phyloP scores from a whole-genome alignment of 495 filamentous ascomycete genomes.

The Hypomontagnella monticulosa region DNA sequence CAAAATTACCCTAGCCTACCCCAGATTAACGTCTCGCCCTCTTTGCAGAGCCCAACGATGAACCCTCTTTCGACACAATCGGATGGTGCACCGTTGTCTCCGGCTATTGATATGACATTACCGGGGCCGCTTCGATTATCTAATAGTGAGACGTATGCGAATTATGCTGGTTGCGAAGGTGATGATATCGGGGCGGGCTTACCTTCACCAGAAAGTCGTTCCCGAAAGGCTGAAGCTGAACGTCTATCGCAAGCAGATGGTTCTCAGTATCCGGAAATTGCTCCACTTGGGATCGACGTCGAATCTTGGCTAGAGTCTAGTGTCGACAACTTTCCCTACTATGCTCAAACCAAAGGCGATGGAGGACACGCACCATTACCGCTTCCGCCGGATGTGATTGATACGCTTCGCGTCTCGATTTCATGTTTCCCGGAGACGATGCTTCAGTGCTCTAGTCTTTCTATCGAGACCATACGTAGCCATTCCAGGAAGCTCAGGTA shows the following conservation, averaged over 20 bases:
- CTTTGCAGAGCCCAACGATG: constrained; percentile 4
- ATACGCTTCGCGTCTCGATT: constrained; percentile 52
- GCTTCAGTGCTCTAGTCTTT: constrained; percentile 55
- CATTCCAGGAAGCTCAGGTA: constrained; percentile 56
- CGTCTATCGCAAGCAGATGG: constrained; percentile 4
- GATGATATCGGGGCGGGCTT: constrained; percentile 10
- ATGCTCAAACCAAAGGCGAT: constrained; percentile 26
- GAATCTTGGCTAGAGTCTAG: constrained; percentile 44
- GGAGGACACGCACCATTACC: constrained; percentile 45
- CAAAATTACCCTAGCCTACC: constrained; percentile 35
- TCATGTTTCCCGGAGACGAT: constrained; percentile 59
- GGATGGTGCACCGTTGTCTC: not conserved
- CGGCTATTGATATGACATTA: constrained; percentile 6
- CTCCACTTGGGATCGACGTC: constrained; percentile 37
- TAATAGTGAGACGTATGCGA: not conserved
- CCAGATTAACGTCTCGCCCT: constrained; percentile 36
- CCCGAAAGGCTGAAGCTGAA: constrained; percentile 1
- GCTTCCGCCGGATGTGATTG: constrained; percentile 53
- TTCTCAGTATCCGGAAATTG: constrained; percentile 27
- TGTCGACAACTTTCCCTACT: constrained; percentile 43
- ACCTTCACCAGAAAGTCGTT: not conserved
- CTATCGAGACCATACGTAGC: constrained; percentile 57
- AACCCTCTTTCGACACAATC: constrained; percentile 3
- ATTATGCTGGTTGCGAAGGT: not conserved
- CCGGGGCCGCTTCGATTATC: constrained; percentile 1